Percentiles rank a stretch among this genome's conserved stretches.
Conservation (phyloP, 306 rosid genomes). For the Trichosanthes truncata region DNA sequence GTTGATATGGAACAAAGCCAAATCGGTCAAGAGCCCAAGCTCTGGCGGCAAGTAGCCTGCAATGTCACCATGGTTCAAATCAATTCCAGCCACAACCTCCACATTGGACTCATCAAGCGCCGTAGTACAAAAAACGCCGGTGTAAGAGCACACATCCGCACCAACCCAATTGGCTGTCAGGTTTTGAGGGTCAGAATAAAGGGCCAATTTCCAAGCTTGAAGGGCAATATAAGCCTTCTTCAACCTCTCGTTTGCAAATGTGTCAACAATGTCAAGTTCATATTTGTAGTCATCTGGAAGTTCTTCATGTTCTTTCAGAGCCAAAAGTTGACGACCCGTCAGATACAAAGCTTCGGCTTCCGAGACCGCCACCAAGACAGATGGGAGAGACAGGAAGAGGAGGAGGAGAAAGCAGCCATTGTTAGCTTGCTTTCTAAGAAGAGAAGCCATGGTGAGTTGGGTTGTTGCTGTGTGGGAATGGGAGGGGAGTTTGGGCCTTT, state of each 20-base stretch:
- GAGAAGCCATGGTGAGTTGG: not conserved
- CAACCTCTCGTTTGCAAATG: not conserved
- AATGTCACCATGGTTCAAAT: slow-evolving; percentile 11
- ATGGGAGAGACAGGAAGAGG: not conserved
- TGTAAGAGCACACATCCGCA: slow-evolving; percentile 1
- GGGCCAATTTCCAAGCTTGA: not conserved
- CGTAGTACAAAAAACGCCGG: not conserved
- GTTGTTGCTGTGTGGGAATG: no score
- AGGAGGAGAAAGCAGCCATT: slow-evolving; percentile 1
- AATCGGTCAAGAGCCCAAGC: not conserved
- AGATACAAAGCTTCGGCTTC: not conserved
- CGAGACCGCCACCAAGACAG: not conserved
- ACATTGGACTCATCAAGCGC: not conserved
- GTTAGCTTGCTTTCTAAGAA: not conserved
- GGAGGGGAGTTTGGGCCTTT: not conserved
- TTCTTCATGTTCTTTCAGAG: not conserved
- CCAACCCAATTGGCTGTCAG: slow-evolving; percentile 4
- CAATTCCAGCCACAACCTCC: slow-evolving; percentile 12
- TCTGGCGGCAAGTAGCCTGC: slow-evolving; percentile 8
- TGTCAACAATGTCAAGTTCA: not conserved
- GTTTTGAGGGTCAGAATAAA: not conserved
- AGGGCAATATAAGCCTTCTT: not conserved
- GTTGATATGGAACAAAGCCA: slow-evolving; percentile 9
- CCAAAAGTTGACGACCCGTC: not conserved
- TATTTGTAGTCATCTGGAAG: not conserved